These are phyloP conservation scores for Phaffia australis DNA, from an alignment of 768 basidiomycete genomes.

Conservation along the genomic window DNA sequence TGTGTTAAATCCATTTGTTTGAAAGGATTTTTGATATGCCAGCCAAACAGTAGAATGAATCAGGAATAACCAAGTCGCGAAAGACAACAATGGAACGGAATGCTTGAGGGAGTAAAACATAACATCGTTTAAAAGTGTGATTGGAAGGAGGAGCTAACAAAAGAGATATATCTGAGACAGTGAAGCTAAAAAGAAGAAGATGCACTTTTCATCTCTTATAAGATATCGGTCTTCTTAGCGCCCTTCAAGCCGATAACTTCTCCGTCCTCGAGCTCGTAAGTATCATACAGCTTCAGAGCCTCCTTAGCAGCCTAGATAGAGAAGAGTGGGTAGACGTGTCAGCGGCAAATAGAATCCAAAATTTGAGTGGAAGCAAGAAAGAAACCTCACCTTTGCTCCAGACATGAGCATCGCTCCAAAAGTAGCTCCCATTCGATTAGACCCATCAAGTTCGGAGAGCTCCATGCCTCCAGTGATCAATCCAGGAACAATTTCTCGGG, in stretches of 20 bases:
- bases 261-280: constrained; percentile 47
- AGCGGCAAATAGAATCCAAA: too few species aligned
- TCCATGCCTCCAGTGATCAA: constrained; percentile 58
- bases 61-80: too few species aligned
- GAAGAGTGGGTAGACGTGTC: neutral
- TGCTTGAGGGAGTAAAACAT: too few species aligned
- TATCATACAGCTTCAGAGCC: constrained; percentile 48
- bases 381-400: constrained; percentile 44
- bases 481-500: constrained; percentile 64
- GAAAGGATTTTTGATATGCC: too few species aligned
- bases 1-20: too few species aligned
- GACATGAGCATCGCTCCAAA: constrained; percentile 72
- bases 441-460: constrained; percentile 63
- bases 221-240: neutral
- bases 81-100: too few species aligned
- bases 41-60: too few species aligned
- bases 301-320: constrained; percentile 50
- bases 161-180: too few species aligned
- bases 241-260: constrained; percentile 44
- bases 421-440: constrained; percentile 64
- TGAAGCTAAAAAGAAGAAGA: constrained; percentile 1
- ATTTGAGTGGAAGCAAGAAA: neutral
- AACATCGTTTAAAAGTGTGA: too few species aligned
- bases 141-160: too few species aligned
- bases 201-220: neutral